Evolutionary conservation across 805 yeast species (phyloP).

Genomic region (Myxozyma vanderwaltii): DNA sequence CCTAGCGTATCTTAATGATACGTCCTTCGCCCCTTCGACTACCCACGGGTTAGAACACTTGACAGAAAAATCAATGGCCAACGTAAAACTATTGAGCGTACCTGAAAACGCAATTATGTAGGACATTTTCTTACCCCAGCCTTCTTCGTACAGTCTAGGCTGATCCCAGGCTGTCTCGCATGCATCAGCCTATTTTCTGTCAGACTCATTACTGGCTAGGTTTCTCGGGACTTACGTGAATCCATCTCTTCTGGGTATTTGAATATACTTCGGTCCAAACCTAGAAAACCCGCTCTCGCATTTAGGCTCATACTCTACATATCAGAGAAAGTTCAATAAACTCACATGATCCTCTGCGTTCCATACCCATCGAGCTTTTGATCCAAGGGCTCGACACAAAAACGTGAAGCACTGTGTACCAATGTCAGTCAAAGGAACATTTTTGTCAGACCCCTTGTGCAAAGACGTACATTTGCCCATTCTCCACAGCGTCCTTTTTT

Average conservation of each 20-base stretch:
- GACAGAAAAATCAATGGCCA: not conserved
- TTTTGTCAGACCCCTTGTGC: not conserved
- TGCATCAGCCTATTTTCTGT: slow-evolving; percentile 53
- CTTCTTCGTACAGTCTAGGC: slow-evolving; percentile 72
- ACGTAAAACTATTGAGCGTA: not conserved
- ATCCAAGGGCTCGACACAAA: slow-evolving; percentile 65
- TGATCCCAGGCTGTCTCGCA: slow-evolving; percentile 87
- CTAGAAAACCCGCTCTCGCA: not conserved
- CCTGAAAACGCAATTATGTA: slow-evolving; percentile 72
- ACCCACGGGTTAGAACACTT: not conserved
- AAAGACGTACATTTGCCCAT: slow-evolving; percentile 66
- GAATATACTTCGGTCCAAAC: slow-evolving; percentile 89
- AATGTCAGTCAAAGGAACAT: too few species aligned
- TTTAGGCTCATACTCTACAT: not conserved
- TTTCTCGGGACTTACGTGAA: slow-evolving; percentile 61
- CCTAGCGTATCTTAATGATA: slow-evolving; percentile 66
- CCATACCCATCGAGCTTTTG: slow-evolving; percentile 75
- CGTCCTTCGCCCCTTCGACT: slow-evolving; percentile 62
- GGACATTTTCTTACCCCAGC: slow-evolving; percentile 95
- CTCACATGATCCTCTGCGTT: slow-evolving; percentile 86
- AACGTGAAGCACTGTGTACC: slow-evolving; percentile 59
- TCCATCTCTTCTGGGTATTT: slow-evolving; percentile 62
- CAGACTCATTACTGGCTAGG: not conserved
- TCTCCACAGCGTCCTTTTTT: slow-evolving; percentile 90
- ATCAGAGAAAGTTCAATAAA: not conserved